Conservation (phyloP, 495 filamentous ascomycete genomes). For the Daldinia concentrica region DNA sequence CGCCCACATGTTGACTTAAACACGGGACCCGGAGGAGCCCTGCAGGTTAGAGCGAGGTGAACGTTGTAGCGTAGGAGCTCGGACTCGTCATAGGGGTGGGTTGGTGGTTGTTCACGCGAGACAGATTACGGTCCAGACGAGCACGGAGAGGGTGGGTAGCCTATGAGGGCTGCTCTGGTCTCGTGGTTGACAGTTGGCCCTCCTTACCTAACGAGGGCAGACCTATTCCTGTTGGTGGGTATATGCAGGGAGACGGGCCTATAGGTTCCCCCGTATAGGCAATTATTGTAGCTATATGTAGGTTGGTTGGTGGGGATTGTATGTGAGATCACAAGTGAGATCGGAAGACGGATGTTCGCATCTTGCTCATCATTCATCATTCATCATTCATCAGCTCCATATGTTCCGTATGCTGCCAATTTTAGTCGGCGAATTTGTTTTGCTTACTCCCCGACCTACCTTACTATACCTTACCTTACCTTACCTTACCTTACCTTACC, state of each 20-base stretch:
- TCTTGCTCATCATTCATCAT: slow-evolving; percentile 16
- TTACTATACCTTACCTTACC: neutral
- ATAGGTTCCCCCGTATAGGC: neutral
- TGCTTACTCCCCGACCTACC: neutral
- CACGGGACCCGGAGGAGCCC: slow-evolving; percentile 36
- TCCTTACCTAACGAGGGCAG: slow-evolving; percentile 34
- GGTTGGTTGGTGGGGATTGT: too few species aligned
- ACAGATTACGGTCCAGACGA: slow-evolving; percentile 35
- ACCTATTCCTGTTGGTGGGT: slow-evolving; percentile 15
- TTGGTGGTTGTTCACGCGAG: slow-evolving; percentile 40
- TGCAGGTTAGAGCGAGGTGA: slow-evolving; percentile 22
- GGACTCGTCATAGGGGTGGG: slow-evolving; percentile 21
- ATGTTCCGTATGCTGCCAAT: neutral
- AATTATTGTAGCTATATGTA: too few species aligned
- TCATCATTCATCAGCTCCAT: neutral
- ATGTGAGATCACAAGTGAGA: slow-evolving; percentile 41
- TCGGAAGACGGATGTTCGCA: slow-evolving; percentile 41
- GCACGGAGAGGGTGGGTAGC: slow-evolving; percentile 27
- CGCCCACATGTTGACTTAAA: slow-evolving; percentile 41
- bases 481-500: neutral
- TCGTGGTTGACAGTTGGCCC: slow-evolving; percentile 43
- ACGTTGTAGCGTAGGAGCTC: neutral
- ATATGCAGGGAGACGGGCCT: neutral
- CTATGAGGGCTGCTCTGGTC: slow-evolving; percentile 26
- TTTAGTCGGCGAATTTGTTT: neutral